Evolutionary conservation across 805 yeast genomes (phyloP), one percentile per base, ranked within the genome.

Genomic region (Blastobotrys parvus): DNA sequence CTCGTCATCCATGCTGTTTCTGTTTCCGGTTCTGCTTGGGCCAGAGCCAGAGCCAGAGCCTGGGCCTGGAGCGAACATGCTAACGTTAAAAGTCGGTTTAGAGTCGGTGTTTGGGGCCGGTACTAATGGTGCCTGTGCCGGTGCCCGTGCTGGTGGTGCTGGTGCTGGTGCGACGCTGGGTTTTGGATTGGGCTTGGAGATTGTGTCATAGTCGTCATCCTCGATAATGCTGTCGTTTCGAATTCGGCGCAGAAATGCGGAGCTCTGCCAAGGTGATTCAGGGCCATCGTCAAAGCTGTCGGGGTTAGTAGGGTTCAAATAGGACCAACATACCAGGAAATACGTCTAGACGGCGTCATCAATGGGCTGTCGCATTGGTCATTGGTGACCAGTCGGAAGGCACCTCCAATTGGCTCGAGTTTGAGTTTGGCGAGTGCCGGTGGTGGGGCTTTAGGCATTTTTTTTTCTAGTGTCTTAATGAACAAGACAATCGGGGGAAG

Each of bases 321-420:
- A n/a, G n/a, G n/a, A n/a, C n/a, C n/a, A n/a, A n/a, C n/a, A n/a
- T n/a, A n/a, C n/a, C n/a, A n/a, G n/a, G 20, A 38, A 31, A 21
- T 19, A 19, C 11, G 4, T 25, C 29, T 25, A 8, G 29, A 25
- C 29, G 29, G 29, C 11, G 29, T 8, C 10, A 25, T 25, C 7
- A 11, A 11, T 11, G 11, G 7, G 29, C 11, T 11, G 20, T 39
- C 36, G 19, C 35, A 21, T 7, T 20, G n/a, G 39, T 34, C 42
- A 30, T 27, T 16, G 20, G 47, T 34, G 32, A 33, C 46, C 36
- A 38, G 35, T 13, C 42, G 37, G n/a, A 39, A 13, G 7, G 45
- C 42, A 11, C 39, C 42, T n/a, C 39, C 39, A 27, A 39, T 35
- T 4, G 46, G 36, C 16, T 30, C 39, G 7, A 39, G 43, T 16